These are phyloP conservation scores for Thelonectria rubi DNA, from an alignment of 2,329 filamentous ascomycete species.

Conservation along the genomic window DNA sequence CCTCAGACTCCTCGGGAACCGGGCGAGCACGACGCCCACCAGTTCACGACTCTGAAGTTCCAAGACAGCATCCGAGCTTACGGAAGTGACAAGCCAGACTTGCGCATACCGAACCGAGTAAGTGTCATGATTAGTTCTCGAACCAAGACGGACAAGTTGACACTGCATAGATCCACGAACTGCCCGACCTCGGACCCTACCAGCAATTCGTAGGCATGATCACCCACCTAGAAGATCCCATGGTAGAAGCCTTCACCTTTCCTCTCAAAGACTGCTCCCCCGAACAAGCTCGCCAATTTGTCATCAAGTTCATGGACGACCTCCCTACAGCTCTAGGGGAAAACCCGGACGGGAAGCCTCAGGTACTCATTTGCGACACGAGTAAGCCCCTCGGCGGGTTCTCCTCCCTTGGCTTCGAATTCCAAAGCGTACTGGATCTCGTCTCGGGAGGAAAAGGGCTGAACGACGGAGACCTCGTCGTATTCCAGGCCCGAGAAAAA, in stretches of 20 bases:
- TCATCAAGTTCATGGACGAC: conserved; percentile 74
- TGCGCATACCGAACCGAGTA: conserved; percentile 76
- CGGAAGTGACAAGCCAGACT: conserved; percentile 92
- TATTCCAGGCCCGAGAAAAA: conserved; percentile 80
- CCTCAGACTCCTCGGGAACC: conserved; percentile 18
- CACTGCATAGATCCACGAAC: conserved; percentile 64
- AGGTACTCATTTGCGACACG: conserved; percentile 78
- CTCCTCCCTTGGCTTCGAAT: conserved; percentile 73
- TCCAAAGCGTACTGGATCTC: conserved; percentile 64
- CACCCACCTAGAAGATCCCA: conserved; percentile 71
- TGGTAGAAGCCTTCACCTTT: conserved; percentile 80
- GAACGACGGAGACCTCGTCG: conserved; percentile 74
- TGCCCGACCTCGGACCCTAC: conserved; percentile 67
- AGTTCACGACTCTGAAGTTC: conserved; percentile 49
- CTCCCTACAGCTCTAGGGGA: conserved; percentile 67
- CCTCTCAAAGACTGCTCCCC: conserved; percentile 62
- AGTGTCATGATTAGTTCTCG: conserved; percentile 28
- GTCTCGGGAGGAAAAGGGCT: conserved; percentile 54
- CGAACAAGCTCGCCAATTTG: conserved; percentile 67
- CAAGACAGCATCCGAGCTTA: conserved; percentile 74
- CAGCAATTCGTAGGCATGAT: conserved; percentile 79
- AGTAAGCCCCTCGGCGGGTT: conserved; percentile 80
- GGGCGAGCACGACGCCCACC: conserved; percentile 41
- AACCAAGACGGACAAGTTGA: conserved; percentile 17
- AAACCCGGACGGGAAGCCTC: conserved; percentile 81